These are phyloP conservation scores for Vararia minispora DNA, from an alignment of 768 basidiomycete genomes.

Conservation along the genomic window DNA sequence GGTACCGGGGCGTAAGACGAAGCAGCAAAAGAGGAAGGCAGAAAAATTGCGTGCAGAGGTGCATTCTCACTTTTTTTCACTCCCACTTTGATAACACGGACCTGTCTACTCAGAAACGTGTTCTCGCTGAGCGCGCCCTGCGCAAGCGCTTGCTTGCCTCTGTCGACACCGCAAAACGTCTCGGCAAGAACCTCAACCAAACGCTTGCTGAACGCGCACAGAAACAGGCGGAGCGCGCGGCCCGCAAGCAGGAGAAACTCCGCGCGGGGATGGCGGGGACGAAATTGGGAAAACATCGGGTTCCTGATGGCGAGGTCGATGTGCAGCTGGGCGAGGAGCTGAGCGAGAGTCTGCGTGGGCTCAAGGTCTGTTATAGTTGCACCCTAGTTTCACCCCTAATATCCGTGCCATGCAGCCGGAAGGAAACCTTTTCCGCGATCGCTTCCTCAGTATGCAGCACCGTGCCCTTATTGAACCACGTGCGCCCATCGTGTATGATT, in stretches of 20 bases:
- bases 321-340: slow-evolving; percentile 90
- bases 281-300: slow-evolving; percentile 69
- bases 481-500: slow-evolving; percentile 58
- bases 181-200: slow-evolving; percentile 35
- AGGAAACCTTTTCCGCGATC: slow-evolving; percentile 86
- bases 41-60: slow-evolving; percentile 57
- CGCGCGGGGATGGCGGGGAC: slow-evolving; percentile 58
- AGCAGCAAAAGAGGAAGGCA: slow-evolving; percentile 60
- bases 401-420: slow-evolving; percentile 51
- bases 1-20: slow-evolving; percentile 41
- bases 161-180: slow-evolving; percentile 40
- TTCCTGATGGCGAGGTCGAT: slow-evolving; percentile 56
- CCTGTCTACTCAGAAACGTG: slow-evolving; percentile 55
- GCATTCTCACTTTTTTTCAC: slow-evolving; percentile 9
- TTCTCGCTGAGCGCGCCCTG: slow-evolving; percentile 44
- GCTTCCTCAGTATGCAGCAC: slow-evolving; percentile 81
- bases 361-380: slow-evolving; percentile 50
- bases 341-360: slow-evolving; percentile 66
- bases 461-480: slow-evolving; percentile 82
- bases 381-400: not conserved
- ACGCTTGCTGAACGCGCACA: slow-evolving; percentile 28
- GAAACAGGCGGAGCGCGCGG: slow-evolving; percentile 27
- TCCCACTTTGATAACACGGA: not conserved
- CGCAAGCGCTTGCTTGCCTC: slow-evolving; percentile 51
- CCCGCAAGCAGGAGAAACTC: slow-evolving; percentile 36